Evolutionary conservation across 352 stramenopile genomes (phyloP).

Genomic region (Phytophthora agathidicida): DNA sequence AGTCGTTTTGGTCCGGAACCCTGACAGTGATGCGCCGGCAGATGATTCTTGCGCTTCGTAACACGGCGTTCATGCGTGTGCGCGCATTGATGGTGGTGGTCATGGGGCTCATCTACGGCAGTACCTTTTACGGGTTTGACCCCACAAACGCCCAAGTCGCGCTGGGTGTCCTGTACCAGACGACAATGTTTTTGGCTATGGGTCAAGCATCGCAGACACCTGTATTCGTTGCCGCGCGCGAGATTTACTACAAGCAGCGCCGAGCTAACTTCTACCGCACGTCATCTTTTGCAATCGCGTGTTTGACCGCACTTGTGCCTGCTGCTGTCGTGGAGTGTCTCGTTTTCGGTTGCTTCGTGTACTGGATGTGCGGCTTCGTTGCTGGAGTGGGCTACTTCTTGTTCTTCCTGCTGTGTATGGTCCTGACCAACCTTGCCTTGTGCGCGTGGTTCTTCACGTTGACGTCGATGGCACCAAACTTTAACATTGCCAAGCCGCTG

Average conservation of each 20-base stretch:
- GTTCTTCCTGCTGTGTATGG: constrained; percentile 28
- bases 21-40: constrained; percentile 45
- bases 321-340: constrained; percentile 48
- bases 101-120: constrained; percentile 36
- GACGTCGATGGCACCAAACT: constrained; percentile 26
- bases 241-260: constrained; percentile 78
- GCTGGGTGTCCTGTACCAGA: constrained; percentile 71
- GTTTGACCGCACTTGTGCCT: constrained; percentile 15
- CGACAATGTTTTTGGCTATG: constrained; percentile 66
- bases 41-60: constrained; percentile 44
- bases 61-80: constrained; percentile 26
- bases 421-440: constrained; percentile 23
- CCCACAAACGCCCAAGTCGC: constrained; percentile 26
- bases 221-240: constrained; percentile 53
- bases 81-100: constrained; percentile 28
- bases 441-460: constrained; percentile 37
- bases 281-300: constrained; percentile 53
- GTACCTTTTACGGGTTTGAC: constrained; percentile 37
- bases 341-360: constrained; percentile 79
- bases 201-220: constrained; percentile 63
- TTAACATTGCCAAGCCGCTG: constrained; percentile 38
- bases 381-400: constrained; percentile 9
- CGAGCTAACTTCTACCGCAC: constrained; percentile 83
- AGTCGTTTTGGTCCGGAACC: constrained; percentile 58
- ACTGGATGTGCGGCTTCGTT: constrained; percentile 86